Conservation (phyloP, 2,329 filamentous ascomycete species). For the Phaeomoniella chlamydospora region DNA sequence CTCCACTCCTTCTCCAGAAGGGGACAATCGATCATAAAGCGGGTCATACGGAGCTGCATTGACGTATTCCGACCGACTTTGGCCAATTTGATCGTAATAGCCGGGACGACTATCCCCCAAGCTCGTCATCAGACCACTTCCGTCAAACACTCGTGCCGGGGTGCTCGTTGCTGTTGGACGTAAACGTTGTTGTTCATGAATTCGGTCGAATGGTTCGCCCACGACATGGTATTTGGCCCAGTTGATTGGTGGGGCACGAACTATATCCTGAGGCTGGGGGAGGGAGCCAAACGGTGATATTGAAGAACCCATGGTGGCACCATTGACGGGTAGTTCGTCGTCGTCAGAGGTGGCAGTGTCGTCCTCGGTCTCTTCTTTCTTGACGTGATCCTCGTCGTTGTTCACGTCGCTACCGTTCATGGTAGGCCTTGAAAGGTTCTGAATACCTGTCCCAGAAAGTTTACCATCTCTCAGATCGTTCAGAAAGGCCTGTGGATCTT, state of each 20-base stretch:
- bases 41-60: no score
- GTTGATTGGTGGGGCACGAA: slow-evolving; percentile 79
- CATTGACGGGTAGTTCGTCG: slow-evolving; percentile 10
- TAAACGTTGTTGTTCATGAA: slow-evolving; percentile 65
- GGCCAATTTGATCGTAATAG: no score
- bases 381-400: slow-evolving; percentile 19
- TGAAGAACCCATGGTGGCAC: slow-evolving; percentile 7
- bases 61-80: no score
- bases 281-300: slow-evolving; percentile 43
- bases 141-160: no score
- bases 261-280: slow-evolving; percentile 65
- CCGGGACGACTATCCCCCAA: no score
- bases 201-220: slow-evolving; percentile 66
- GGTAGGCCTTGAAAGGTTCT: no score
- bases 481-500: slow-evolving; percentile 58
- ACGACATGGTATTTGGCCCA: slow-evolving; percentile 92
- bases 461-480: slow-evolving; percentile 51
- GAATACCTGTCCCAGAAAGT: slow-evolving; percentile 24
- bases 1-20: no score
- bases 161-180: no score
- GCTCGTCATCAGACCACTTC: no score
- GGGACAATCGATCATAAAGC: no score
- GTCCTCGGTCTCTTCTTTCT: slow-evolving; percentile 20
- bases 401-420: slow-evolving; percentile 15
- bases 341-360: slow-evolving; percentile 6